Evolutionary conservation across 345 rosid species (phyloP).

Genomic region (Chamaenerion angustifolium): DNA sequence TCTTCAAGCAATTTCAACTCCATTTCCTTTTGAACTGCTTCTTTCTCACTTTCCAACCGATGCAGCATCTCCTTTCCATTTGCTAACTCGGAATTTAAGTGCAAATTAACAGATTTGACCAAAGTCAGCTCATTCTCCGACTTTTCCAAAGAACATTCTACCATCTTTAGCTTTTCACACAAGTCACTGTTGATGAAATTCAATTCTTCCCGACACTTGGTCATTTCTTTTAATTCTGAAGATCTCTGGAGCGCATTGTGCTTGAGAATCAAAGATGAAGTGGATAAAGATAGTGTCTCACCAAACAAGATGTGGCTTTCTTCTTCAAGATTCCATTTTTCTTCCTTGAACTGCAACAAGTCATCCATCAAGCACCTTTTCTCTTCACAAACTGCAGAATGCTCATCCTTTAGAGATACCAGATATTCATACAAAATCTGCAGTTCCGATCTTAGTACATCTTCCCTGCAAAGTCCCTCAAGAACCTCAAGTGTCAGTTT

Average conservation of each 20-base stretch:
- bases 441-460: slow-evolving; percentile 38
- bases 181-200: slow-evolving; percentile 33
- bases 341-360: slow-evolving; percentile 28
- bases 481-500: slow-evolving; percentile 35
- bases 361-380: slow-evolving; percentile 28
- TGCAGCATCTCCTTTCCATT: slow-evolving; percentile 25
- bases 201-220: slow-evolving; percentile 27
- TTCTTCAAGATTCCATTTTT: slow-evolving; percentile 43
- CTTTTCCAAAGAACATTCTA: slow-evolving; percentile 24
- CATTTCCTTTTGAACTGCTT: slow-evolving; percentile 13
- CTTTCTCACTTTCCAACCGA: slow-evolving; percentile 21
- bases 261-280: slow-evolving; percentile 39
- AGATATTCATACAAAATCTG: slow-evolving; percentile 32
- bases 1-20: slow-evolving; percentile 27
- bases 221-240: slow-evolving; percentile 29
- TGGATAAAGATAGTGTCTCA: slow-evolving; percentile 44
- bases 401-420: slow-evolving; percentile 38
- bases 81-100: slow-evolving; percentile 33
- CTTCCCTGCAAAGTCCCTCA: slow-evolving; percentile 45
- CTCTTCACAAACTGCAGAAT: slow-evolving; percentile 33
- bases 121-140: slow-evolving; percentile 26
- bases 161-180: slow-evolving; percentile 29
- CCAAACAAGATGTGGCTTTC: slow-evolving; percentile 31
- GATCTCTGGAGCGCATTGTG: slow-evolving; percentile 28
- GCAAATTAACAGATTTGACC: slow-evolving; percentile 26